These are phyloP conservation scores for Taphrina confusa DNA, from an alignment of 1,139 yeast species.

Conservation along the genomic window DNA sequence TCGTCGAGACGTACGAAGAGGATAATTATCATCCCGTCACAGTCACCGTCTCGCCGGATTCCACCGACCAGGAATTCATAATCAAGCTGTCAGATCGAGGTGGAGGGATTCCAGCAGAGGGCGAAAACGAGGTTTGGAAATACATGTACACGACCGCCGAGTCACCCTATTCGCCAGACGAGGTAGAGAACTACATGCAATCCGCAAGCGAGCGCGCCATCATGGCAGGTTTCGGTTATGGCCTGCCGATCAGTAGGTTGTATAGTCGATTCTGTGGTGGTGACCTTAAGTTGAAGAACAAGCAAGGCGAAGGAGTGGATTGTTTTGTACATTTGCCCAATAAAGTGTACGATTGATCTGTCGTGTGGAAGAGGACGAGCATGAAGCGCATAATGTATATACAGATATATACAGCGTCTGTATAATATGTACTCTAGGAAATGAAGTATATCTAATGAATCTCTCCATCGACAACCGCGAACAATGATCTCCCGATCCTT, in stretches of 20 bases:
- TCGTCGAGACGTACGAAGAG: constrained; percentile 66
- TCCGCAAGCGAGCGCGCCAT: constrained; percentile 32
- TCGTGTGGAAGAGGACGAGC: neutral
- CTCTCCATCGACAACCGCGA: neutral
- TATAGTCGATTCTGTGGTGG: constrained; percentile 93
- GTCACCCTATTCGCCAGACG: constrained; percentile 41
- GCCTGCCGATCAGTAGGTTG: constrained; percentile 79
- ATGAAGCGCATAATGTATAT: too few relatives aligned
- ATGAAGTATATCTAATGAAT: neutral
- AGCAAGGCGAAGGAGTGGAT: constrained; percentile 96
- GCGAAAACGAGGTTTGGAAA: constrained; percentile 85
- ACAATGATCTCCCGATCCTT: too few relatives aligned
- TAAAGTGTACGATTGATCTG: constrained; percentile 52
- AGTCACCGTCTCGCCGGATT: constrained; percentile 85
- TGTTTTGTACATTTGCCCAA: constrained; percentile 70
- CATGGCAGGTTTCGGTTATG: constrained; percentile 74
- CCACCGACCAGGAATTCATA: constrained; percentile 70
- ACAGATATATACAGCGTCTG: too few relatives aligned
- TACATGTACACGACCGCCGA: constrained; percentile 81
- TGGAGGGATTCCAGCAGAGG: constrained; percentile 86
- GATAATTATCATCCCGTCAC: constrained; percentile 78
- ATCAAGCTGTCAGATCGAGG: constrained; percentile 91
- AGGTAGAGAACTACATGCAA: constrained; percentile 16
- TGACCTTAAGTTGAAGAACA: constrained; percentile 77
- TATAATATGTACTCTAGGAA: too few relatives aligned